A percentile compares a stretch with the other conserved stretches of the same genome.
Evolutionary conservation across 2,329 filamentous ascomycete genomes (phyloP).

Genomic region (Acrodontium crateriforme): DNA sequence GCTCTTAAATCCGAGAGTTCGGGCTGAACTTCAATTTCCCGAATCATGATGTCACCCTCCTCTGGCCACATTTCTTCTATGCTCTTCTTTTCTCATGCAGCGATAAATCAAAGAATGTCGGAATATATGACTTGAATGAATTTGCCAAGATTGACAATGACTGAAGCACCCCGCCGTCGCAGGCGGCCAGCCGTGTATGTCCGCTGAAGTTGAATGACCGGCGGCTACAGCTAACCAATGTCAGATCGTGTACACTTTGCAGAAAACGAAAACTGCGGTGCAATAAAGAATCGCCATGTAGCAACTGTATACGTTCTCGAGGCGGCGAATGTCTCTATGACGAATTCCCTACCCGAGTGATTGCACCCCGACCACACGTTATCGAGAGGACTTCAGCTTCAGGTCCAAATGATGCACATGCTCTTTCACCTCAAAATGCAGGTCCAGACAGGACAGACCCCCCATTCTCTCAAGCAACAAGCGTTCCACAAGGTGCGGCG

Average conservation of each 20-base stretch:
- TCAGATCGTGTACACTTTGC: conserved; percentile 1
- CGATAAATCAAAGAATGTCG: too few species aligned
- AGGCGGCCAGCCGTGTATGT: conserved; percentile 1
- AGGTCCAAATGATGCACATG: not conserved
- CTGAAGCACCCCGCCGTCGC: conserved; percentile 1
- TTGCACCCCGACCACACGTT: too few species aligned
- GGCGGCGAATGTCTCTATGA: not conserved
- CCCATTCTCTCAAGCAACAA: not conserved
- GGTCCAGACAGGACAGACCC: not conserved
- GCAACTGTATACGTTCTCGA: not conserved
- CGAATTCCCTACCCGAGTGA: not conserved
- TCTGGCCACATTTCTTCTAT: conserved; percentile 1
- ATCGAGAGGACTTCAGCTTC: not conserved
- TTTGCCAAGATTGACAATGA: not conserved
- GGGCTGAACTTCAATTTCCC: conserved; percentile 1
- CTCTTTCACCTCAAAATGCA: not conserved
- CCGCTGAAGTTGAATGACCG: not conserved
- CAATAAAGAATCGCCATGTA: not conserved
- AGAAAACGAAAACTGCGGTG: conserved; percentile 1
- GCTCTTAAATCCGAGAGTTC: too few species aligned
- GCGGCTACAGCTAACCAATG: not conserved
- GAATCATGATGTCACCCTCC: conserved; percentile 1
- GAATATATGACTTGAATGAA: too few species aligned
- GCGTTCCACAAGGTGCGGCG: not conserved
- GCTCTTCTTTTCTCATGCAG: too few species aligned